phyloP scores from a whole-genome alignment of 192 early-diverging fungal species.

The Obelidium mucronatum region DNA sequence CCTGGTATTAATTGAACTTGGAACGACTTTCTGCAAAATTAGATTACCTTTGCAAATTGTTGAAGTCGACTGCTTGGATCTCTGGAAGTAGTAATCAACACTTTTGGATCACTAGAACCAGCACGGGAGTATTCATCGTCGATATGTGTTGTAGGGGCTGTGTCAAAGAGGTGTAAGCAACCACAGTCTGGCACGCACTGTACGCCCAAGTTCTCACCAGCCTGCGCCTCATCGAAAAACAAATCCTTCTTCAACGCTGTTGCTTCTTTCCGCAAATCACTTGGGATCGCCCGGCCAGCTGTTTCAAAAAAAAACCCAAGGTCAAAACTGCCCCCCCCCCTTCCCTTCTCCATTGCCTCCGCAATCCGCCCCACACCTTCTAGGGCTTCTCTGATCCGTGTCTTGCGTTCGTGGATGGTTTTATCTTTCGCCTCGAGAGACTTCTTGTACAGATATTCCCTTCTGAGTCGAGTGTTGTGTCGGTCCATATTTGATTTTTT shows the following conservation, averaged over 20 bases:
- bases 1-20: too few relatives aligned
- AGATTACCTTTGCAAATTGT: slow-evolving; percentile 87
- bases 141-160: slow-evolving; percentile 68
- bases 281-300: slow-evolving; percentile 89
- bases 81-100: slow-evolving; percentile 95
- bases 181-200: neutral
- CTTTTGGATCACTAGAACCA: slow-evolving; percentile 93
- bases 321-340: too few relatives aligned
- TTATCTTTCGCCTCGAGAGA: slow-evolving; percentile 92
- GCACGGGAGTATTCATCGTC: slow-evolving; percentile 98
- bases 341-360: too few relatives aligned
- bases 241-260: slow-evolving; percentile 78
- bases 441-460: slow-evolving; percentile 98
- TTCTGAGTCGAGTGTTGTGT: slow-evolving; percentile 72
- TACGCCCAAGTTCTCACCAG: slow-evolving; percentile 51
- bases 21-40: too few relatives aligned
- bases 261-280: slow-evolving; percentile 84
- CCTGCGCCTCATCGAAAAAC: slow-evolving; percentile 88
- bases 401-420: slow-evolving; percentile 92
- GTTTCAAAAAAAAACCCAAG: neutral
- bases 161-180: neutral
- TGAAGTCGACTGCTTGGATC: slow-evolving; percentile 91
- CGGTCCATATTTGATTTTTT: slow-evolving; percentile 17
- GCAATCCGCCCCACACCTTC: slow-evolving; percentile 66
- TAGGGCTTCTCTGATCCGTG: slow-evolving; percentile 91